Base-by-base conservation (phyloP, 768 basidiomycete genomes). In the Cyathus striatus region DNA sequence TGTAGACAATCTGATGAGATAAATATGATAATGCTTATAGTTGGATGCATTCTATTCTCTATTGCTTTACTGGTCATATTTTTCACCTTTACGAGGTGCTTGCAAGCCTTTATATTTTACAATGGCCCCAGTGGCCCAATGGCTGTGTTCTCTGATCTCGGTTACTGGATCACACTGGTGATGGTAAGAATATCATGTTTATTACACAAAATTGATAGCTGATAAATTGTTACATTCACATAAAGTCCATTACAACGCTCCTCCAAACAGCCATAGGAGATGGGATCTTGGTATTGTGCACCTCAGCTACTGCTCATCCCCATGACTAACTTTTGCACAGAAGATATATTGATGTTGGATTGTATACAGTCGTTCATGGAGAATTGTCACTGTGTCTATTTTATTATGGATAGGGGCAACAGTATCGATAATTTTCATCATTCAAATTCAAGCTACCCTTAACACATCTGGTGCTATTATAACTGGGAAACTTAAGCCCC, bases 331-430 rank as follows among this genome's bases (percentile, higher is more conserved):
- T 23, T 45, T 12, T 7, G 14, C 2, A 25, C 7, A n/a, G 23
- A 25, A 51, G 50, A 51, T 51, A 5, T 51, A 48, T 30, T 49
- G 60, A 4, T 61, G 60, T 40, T 61, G 45, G 46, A 44, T 58
- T 10, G 41, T 59, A 2, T 58, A 52, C 37, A 25, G 42, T 20
- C 43, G 45, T 25, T 47, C 45, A 7, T 55, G 48, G 49, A 18
- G 26, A 17, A 45, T 56, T 20, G 42, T 54, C 3, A 22, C 43
- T 4, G 16, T 51, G 5, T 48, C 56, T 0, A 20, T 54, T 6
- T 17, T 58, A 9, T 37, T 61, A 3, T 57, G 54, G 50, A 32
- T 56, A 14, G 51, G 45, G 2, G 41, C 43, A 24, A 37, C 48
- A 22, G 50, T 46, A 26, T 41, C 37, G 3, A 37, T 23, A 2